These are phyloP conservation scores for Mollisiaceae sp. DNA, from an alignment of 2,329 filamentous ascomycete species.

Conservation along the genomic window DNA sequence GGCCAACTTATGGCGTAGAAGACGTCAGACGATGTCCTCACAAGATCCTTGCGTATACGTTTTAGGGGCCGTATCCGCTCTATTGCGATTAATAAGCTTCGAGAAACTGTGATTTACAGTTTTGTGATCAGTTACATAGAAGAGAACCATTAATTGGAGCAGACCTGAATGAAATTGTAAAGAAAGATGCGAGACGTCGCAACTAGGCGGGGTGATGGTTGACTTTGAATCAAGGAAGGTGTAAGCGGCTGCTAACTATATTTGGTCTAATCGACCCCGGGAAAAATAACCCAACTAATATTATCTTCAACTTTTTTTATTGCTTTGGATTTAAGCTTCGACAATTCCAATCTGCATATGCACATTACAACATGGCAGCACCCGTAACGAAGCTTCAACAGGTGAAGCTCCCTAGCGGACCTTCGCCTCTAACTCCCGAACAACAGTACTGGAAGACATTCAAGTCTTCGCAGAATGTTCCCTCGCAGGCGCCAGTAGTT, in stretches of 20 bases:
- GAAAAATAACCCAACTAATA: conserved; percentile 1
- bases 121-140: background rate
- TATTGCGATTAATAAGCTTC: background rate
- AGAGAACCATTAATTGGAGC: background rate
- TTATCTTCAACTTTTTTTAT: background rate
- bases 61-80: background rate
- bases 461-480: conserved; percentile 86
- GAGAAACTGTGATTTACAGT: background rate
- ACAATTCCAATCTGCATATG: conserved; percentile 15
- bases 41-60: background rate
- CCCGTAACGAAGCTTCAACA: conserved; percentile 49
- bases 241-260: background rate
- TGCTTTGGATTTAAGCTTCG: conserved; percentile 1
- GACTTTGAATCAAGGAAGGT: background rate
- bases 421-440: conserved; percentile 84
- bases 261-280: background rate
- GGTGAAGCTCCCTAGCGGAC: conserved; percentile 78
- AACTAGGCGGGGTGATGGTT: background rate
- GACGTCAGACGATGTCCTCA: no score
- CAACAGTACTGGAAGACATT: conserved; percentile 97
- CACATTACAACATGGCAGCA: conserved; percentile 38
- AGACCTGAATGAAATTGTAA: no score
- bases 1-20: no score
- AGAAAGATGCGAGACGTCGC: no score
- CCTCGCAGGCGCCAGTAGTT: conserved; percentile 88